Conservation (phyloP, 2,329 filamentous ascomycete species). For the Aquanectria penicillioides region DNA sequence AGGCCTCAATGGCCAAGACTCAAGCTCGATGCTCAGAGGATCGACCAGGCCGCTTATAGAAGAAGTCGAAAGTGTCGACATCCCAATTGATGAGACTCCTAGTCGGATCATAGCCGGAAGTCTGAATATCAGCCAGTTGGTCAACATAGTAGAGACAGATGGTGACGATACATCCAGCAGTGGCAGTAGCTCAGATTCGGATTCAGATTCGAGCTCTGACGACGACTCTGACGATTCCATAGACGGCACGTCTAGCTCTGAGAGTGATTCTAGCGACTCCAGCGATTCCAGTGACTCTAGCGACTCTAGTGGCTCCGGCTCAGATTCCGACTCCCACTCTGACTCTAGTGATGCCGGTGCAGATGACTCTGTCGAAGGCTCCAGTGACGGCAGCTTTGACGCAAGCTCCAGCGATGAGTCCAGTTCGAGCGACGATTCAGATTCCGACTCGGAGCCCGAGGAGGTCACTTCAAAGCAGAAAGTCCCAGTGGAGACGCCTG, state of each 20-base stretch:
- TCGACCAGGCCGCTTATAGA: constrained; percentile 44
- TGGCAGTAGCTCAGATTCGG: constrained; percentile 41
- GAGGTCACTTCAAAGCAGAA: constrained; percentile 48
- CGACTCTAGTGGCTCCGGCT: constrained; percentile 26
- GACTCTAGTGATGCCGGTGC: background rate
- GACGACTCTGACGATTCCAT: constrained; percentile 46
- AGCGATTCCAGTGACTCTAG: background rate
- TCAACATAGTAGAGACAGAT: constrained; percentile 16
- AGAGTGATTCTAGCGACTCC: constrained; percentile 26
- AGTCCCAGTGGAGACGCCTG: constrained; percentile 1
- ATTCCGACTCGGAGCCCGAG: constrained; percentile 48
- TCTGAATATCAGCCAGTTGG: background rate
- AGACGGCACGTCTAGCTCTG: constrained; percentile 37
- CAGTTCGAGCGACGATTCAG: constrained; percentile 35
- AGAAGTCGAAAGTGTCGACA: constrained; percentile 33
- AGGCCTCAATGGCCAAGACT: constrained; percentile 13
- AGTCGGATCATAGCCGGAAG: too few relatives aligned
- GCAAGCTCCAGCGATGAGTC: constrained; percentile 34
- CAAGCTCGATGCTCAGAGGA: constrained; percentile 14
- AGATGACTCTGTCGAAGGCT: background rate
- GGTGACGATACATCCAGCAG: constrained; percentile 30
- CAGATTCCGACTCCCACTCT: constrained; percentile 13
- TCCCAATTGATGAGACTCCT: background rate
- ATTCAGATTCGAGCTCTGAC: constrained; percentile 40
- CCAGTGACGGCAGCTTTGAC: background rate